Percentiles rank a stretch among this genome's conserved stretches.
Evolutionary conservation across 192 early-diverging fungal species (phyloP).

Genomic region (Coemansia sp.): DNA sequence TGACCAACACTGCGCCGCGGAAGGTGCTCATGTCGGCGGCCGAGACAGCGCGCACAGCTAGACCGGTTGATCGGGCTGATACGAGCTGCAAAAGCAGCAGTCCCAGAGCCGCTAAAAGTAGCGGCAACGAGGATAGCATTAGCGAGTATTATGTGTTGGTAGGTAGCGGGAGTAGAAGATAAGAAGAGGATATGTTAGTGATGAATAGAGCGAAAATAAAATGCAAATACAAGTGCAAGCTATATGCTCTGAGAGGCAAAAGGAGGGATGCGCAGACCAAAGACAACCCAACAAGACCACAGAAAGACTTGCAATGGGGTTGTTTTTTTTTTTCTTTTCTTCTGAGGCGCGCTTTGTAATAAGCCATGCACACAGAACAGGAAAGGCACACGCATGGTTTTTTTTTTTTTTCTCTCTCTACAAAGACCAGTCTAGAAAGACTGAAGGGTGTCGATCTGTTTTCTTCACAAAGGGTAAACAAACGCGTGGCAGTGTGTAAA

Average conservation of each 20-base stretch:
- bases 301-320: not conserved
- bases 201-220: not conserved
- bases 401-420: not conserved
- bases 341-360: not conserved
- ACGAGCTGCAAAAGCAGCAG: not conserved
- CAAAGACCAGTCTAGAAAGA: not conserved
- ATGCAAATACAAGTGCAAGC: not conserved
- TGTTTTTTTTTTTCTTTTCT: not conserved
- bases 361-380: not conserved
- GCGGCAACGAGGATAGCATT: not conserved
- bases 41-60: not conserved
- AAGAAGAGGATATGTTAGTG: not conserved
- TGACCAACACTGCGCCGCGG: conserved; percentile 25
- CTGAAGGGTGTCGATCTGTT: not conserved
- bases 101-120: not conserved
- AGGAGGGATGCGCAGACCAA: not conserved
- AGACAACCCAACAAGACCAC: not conserved
- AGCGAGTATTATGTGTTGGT: not conserved
- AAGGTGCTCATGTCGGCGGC: conserved; percentile 9
- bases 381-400: not conserved
- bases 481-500: not conserved
- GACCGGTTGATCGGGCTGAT: not conserved
- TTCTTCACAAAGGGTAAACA: not conserved
- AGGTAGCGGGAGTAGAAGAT: not conserved
- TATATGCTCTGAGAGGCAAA: not conserved